Percentiles rank a stretch among this genome's conserved stretches.
Evolutionary conservation across 2,329 filamentous ascomycete genomes (phyloP).

Genomic region (Fusarium tuaranense): DNA sequence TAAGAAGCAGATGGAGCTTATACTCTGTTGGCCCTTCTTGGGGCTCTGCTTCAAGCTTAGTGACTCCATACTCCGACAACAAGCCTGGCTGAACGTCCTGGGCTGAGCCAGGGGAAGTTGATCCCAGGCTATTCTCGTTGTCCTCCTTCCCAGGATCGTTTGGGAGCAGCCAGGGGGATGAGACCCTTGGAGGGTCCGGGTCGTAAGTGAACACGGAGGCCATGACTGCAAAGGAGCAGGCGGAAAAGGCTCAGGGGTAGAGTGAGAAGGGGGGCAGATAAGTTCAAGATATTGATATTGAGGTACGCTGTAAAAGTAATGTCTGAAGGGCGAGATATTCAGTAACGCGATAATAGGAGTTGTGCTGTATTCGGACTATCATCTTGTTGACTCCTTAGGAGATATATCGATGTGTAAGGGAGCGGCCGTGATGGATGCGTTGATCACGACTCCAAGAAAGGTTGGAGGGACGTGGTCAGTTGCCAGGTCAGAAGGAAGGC

Average conservation of each 20-base stretch:
- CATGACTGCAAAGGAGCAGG: conserved; percentile 62
- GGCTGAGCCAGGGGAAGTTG: conserved; percentile 42
- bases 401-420: conserved; percentile 13
- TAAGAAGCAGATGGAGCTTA: conserved; percentile 89
- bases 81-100: conserved; percentile 50
- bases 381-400: conserved; percentile 37
- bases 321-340: conserved; percentile 20
- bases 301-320: conserved; percentile 19
- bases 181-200: conserved; percentile 85
- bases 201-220: conserved; percentile 98
- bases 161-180: conserved; percentile 86
- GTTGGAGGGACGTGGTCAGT: conserved; percentile 30
- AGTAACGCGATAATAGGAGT: conserved; percentile 26
- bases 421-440: conserved; percentile 25
- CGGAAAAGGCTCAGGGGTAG: not conserved
- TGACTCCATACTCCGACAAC: conserved; percentile 73
- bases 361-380: conserved; percentile 39
- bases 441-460: conserved; percentile 36
- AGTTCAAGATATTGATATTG: conserved; percentile 35
- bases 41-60: conserved; percentile 87
- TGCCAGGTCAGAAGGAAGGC: conserved; percentile 36
- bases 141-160: conserved; percentile 55
- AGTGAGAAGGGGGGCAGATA: not conserved
- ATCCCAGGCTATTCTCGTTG: conserved; percentile 41
- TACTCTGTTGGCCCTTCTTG: conserved; percentile 97